phyloP scores from a whole-genome alignment of 2,329 filamentous ascomycete genomes.

The Ceratocystis cubensis region DNA sequence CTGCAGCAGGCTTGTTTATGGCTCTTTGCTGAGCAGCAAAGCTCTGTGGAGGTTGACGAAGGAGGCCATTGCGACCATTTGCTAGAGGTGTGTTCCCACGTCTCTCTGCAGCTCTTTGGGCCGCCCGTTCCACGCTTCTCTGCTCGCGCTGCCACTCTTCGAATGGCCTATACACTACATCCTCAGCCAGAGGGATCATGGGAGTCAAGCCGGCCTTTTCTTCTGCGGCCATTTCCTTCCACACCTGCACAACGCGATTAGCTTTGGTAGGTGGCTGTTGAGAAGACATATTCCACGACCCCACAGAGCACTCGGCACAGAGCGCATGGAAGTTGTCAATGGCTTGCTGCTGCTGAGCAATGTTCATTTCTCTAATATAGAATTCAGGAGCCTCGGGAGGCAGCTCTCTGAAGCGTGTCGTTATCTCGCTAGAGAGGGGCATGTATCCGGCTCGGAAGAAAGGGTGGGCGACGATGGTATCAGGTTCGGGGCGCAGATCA shows the following conservation, averaged over 20 bases:
- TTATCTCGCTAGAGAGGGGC: constrained; percentile 49
- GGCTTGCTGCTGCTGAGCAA: constrained; percentile 36
- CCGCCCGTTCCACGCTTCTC: constrained; percentile 18
- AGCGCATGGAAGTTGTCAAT: constrained; percentile 43
- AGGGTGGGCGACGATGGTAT: constrained; percentile 63
- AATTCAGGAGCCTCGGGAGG: constrained; percentile 46
- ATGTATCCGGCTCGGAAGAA: constrained; percentile 71
- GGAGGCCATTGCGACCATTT: constrained; percentile 28
- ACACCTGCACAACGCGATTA: constrained; percentile 40
- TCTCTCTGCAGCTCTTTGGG: constrained; percentile 13
- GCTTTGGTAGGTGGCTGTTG: constrained; percentile 33
- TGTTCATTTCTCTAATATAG: constrained; percentile 37
- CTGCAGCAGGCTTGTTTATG: constrained; percentile 33
- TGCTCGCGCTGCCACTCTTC: constrained; percentile 48
- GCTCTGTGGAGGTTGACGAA: constrained; percentile 47
- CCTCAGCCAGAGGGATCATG: constrained; percentile 47
- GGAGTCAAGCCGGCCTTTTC: constrained; percentile 54
- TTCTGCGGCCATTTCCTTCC: constrained; percentile 56
- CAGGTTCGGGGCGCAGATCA: constrained; percentile 60
- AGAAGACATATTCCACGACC: constrained; percentile 24
- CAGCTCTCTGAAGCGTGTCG: constrained; percentile 42
- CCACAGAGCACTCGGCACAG: constrained; percentile 47
- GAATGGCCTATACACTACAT: constrained; percentile 52
- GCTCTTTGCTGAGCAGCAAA: constrained; percentile 54
- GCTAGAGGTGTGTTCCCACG: constrained; percentile 25